Conservation (phyloP, 768 basidiomycete genomes). For the Xerocomus brunneocitrinus region DNA sequence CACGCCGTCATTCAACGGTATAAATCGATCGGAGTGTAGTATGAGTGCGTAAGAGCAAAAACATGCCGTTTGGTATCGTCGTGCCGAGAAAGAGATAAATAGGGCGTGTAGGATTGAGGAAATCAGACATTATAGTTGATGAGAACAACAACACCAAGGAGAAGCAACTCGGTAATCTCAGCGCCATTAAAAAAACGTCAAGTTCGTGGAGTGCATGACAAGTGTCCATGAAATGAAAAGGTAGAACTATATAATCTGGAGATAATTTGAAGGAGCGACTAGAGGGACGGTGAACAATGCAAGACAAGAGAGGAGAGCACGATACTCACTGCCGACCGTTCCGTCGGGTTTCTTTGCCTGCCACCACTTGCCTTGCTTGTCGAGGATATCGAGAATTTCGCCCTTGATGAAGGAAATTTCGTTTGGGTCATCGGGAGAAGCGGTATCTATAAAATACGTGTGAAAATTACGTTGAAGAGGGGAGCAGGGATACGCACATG, state of each 20-base stretch:
- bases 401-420: conserved; percentile 94
- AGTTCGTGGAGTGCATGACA: conserved; percentile 26
- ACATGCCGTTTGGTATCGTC: conserved; percentile 31
- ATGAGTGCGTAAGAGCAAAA: conserved; percentile 10
- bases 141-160: conserved; percentile 22
- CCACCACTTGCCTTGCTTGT: conserved; percentile 95
- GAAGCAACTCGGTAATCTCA: conserved; percentile 15
- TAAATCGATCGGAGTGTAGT: conserved; percentile 2
- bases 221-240: conserved; percentile 22
- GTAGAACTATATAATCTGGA: conserved; percentile 63
- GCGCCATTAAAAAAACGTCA: conserved; percentile 30
- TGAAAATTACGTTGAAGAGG: conserved; percentile 18
- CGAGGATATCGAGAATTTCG: conserved; percentile 86
- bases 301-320: neutral
- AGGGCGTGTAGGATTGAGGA: conserved; percentile 5
- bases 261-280: conserved; percentile 86
- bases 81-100: conserved; percentile 28
- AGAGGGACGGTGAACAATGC: conserved; percentile 14
- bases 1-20: conserved; percentile 3
- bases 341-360: conserved; percentile 80
- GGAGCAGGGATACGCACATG: conserved; percentile 53
- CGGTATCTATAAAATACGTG: conserved; percentile 58
- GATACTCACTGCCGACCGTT: conserved; percentile 64
- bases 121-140: conserved; percentile 29
- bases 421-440: conserved; percentile 92